Evolutionary conservation across 768 basidiomycete species (phyloP).

Genomic region (Tremella yokohamensis): DNA sequence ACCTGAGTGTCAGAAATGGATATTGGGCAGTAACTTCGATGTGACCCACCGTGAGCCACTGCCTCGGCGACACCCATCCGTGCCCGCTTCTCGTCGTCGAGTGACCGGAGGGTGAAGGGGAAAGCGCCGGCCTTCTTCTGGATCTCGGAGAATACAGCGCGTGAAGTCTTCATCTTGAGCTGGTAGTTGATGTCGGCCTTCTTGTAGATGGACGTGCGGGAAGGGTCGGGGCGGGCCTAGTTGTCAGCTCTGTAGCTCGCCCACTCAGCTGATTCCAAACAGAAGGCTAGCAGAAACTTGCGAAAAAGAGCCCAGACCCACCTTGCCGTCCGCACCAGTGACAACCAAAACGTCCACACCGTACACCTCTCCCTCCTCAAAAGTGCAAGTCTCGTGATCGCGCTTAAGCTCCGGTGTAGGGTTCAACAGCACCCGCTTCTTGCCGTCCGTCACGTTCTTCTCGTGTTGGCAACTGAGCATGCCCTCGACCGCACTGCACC

Average conservation of each 20-base stretch:
- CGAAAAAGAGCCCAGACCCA: constrained; percentile 43
- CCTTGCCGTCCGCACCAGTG: constrained; percentile 75
- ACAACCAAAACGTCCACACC: constrained; percentile 78
- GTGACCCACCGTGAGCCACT: constrained; percentile 68
- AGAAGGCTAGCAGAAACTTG: constrained; percentile 7
- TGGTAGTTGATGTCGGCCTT: constrained; percentile 79
- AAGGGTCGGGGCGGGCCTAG: constrained; percentile 83
- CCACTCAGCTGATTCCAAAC: not conserved
- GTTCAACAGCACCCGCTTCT: constrained; percentile 90
- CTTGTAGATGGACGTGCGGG: constrained; percentile 89
- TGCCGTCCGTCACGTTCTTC: constrained; percentile 92
- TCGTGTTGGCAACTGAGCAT: constrained; percentile 93
- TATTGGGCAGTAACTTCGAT: too few species aligned
- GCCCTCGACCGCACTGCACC: constrained; percentile 92
- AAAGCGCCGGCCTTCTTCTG: constrained; percentile 97
- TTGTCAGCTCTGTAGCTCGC: not conserved
- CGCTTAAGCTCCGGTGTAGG: constrained; percentile 77
- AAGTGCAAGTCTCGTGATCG: constrained; percentile 77
- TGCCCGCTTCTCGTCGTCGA: constrained; percentile 94
- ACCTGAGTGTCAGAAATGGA: constrained; percentile 27
- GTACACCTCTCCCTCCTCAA: constrained; percentile 91
- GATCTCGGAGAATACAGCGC: constrained; percentile 93
- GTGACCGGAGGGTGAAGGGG: constrained; percentile 90
- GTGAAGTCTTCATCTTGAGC: constrained; percentile 95
- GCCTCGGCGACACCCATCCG: constrained; percentile 95